Evolutionary conservation across 2,329 filamentous ascomycete species (phyloP).

Genomic region (Thielaviopsis populi): DNA sequence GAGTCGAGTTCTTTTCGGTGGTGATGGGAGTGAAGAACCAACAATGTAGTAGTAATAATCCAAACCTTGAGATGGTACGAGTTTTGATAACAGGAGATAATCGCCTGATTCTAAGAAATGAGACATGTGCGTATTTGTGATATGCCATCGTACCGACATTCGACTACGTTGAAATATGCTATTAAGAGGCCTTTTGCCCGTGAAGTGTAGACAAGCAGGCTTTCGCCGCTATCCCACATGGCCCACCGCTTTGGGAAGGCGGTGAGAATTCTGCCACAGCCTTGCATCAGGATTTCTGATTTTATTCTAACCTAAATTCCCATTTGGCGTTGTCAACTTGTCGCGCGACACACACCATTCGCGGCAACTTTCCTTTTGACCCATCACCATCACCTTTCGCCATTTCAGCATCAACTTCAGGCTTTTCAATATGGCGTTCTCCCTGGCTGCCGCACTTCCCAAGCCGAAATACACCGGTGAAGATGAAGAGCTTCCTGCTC

Average conservation of each 20-base stretch:
- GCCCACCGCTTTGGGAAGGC: background rate
- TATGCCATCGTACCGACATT: too few species aligned
- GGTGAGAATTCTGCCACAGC: constrained; percentile 13
- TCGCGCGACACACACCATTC: constrained; percentile 5
- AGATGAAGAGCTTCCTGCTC: constrained; percentile 61
- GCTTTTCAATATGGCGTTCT: constrained; percentile 40
- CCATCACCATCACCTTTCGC: background rate
- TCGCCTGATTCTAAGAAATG: too few species aligned
- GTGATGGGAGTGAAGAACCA: too few species aligned
- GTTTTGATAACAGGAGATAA: too few species aligned
- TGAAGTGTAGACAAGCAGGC: too few species aligned
- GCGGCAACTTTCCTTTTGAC: too few species aligned
- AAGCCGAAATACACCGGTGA: constrained; percentile 85
- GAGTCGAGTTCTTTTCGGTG: background rate
- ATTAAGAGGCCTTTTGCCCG: too few species aligned
- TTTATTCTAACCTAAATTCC: constrained; percentile 1
- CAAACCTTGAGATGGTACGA: too few species aligned
- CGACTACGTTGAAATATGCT: too few species aligned
- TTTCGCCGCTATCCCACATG: too few species aligned
- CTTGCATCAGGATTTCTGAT: background rate
- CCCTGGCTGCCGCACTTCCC: constrained; percentile 65
- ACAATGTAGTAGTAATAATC: too few species aligned
- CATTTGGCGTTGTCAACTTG: background rate
- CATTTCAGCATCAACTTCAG: background rate
- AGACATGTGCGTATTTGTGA: too few species aligned